Evolutionary conservation across 345 rosid species (phyloP), one percentile per base, ranked within the genome.

Genomic region (Salix purpurea): DNA sequence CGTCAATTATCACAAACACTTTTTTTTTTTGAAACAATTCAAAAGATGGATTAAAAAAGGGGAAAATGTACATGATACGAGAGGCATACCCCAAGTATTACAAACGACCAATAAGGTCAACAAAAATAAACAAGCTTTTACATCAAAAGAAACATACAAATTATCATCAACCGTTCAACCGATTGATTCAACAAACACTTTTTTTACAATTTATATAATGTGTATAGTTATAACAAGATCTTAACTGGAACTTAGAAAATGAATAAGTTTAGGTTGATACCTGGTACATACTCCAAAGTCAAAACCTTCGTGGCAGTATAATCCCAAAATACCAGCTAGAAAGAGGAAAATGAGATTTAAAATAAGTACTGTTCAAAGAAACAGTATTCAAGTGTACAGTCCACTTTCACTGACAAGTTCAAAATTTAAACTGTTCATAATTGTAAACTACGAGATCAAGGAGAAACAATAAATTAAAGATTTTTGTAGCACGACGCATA

Each of bases 241-340:
- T 24, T 5, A 42, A 42, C 44, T 24, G 21, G 26, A 83, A 82
- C 37, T 60, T 72, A 75, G 70, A 21, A 65, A 71, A 61, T 19
- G 67, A 4, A 72, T 65, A 30, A 77, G 85, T 76, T 83, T 67
- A 72, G 81, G 77, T 58, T 71, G 74, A 36, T 80, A 95, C 99
- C 97, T 88, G 99, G 99, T 44, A 91, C 93, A 84, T 93, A 95
- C 87, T 95, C 99, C 91, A 95, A 84, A 44, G 99, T 95, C 93
- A 95, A 80, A 84, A 90, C 99, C 87, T 95, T 95, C 70, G 56
- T 82, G 73, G 98, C 88, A 32, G 99, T 93, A 83, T 93, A 95
- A 84, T 93, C 98, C 99, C 99, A 95, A 52, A 78, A 90, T 32
- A 95, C 97, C 86, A 88, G 84, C 99, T 95, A 74, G 83, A 85